These are phyloP conservation scores for Globomyces sp. DNA, from an alignment of 371 early-diverging fungal species.

Conservation along the genomic window DNA sequence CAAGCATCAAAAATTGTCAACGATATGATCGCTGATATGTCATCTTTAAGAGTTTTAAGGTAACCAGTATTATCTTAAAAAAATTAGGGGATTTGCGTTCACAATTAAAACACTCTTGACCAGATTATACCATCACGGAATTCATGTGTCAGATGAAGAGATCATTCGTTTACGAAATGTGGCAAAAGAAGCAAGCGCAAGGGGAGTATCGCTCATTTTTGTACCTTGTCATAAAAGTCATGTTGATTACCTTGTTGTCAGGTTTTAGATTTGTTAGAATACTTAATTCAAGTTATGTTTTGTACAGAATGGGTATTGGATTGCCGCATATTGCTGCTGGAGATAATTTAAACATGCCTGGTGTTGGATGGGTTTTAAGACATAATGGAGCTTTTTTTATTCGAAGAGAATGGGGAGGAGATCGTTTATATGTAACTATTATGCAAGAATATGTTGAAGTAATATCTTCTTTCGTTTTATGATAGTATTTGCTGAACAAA, in stretches of 20 bases:
- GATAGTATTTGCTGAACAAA: slow-evolving; percentile 46
- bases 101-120: slow-evolving; percentile 71
- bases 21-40: slow-evolving; percentile 67
- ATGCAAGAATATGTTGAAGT: slow-evolving; percentile 76
- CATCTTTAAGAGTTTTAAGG: slow-evolving; percentile 62
- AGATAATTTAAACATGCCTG: slow-evolving; percentile 80
- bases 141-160: slow-evolving; percentile 80
- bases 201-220: slow-evolving; percentile 72
- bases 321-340: slow-evolving; percentile 89
- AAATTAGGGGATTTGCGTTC: slow-evolving; percentile 58
- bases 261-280: slow-evolving; percentile 16
- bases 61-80: slow-evolving; percentile 20
- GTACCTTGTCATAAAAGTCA: slow-evolving; percentile 89
- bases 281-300: slow-evolving; percentile 53
- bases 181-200: slow-evolving; percentile 65
- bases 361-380: slow-evolving; percentile 69
- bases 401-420: slow-evolving; percentile 77
- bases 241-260: slow-evolving; percentile 83
- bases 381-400: slow-evolving; percentile 82
- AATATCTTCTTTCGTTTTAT: not conserved
- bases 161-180: slow-evolving; percentile 46
- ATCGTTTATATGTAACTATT: slow-evolving; percentile 67
- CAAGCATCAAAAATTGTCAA: slow-evolving; percentile 54
- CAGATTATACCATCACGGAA: slow-evolving; percentile 74
- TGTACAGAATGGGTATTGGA: slow-evolving; percentile 78